phyloP scores from a whole-genome alignment of 2,329 filamentous ascomycete genomes.

The Venturia carpophila region DNA sequence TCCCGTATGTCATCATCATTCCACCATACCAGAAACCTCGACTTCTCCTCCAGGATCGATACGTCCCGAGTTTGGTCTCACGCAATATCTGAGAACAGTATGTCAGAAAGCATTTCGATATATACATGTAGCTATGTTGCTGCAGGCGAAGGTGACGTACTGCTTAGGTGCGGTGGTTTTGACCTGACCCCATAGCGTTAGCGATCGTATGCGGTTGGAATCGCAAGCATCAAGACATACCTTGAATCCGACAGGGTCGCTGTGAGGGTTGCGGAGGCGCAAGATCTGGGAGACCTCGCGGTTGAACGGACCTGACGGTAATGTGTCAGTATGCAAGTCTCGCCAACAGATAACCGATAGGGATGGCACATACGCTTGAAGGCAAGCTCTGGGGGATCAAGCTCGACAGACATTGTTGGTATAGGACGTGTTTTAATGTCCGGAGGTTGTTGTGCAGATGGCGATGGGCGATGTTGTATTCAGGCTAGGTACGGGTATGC shows the following conservation, averaged over 20 bases:
- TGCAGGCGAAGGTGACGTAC: slow-evolving; percentile 48
- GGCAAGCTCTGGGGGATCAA: slow-evolving; percentile 82
- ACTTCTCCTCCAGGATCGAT: slow-evolving; percentile 86
- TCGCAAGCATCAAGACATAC: slow-evolving; percentile 30
- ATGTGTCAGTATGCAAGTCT: not conserved
- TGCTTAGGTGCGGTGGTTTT: slow-evolving; percentile 99
- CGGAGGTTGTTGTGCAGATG: not conserved
- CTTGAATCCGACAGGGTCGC: slow-evolving; percentile 57
- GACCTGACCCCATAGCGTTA: slow-evolving; percentile 55
- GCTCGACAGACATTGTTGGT: slow-evolving; percentile 79
- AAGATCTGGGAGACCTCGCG: slow-evolving; percentile 56
- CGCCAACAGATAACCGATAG: not conserved
- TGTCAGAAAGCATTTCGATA: not conserved
- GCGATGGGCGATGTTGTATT: not conserved
- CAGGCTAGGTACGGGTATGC: not conserved
- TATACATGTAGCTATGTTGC: not conserved
- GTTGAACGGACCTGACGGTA: slow-evolving; percentile 51
- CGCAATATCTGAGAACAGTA: slow-evolving; percentile 67
- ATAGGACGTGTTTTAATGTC: not conserved
- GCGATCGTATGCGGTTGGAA: not conserved
- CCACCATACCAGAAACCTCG: slow-evolving; percentile 75
- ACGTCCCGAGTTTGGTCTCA: slow-evolving; percentile 91
- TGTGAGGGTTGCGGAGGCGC: slow-evolving; percentile 50
- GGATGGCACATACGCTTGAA: slow-evolving; percentile 68
- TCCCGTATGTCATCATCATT: slow-evolving; percentile 9